Base-by-base conservation (phyloP, 2,329 filamentous ascomycete species). In the Xylaria digitata region DNA sequence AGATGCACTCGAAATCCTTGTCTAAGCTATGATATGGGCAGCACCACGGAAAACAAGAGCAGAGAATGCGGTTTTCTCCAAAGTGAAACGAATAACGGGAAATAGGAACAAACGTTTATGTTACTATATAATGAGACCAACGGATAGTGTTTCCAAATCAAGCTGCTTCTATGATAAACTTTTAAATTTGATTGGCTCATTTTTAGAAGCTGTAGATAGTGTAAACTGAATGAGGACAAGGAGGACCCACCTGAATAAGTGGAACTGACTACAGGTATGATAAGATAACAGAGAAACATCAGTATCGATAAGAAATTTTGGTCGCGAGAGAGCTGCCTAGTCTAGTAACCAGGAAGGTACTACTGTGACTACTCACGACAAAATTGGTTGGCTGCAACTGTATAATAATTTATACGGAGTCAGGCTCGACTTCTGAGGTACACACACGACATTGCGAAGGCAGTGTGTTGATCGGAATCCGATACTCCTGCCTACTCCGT, bases 271-370 rank as follows among this genome's bases (percentile, higher is more conserved):
- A 30, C 6, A n/a, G n/a, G 8, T 13, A 11, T 13, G 64, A 66
- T 63, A 59, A 60, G 64, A 63, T 57, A 64, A 17, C 7, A 21
- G 2, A 15, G 26, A 26, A 26, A 26, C 26, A 26, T 26, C 26
- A 26, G 5, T 65, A 67, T 67, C 67, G 67, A 69, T 69, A 69
- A 69, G 49, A 67, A 69, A 65, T 69, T 67, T 69, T 69, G 64
- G 67, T n/a, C 17, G 40, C 23, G 7, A 40, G 48, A 49, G 48
- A 68, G 55, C 59, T 52, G 30, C 49, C 34, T 17, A 26, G 26
- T 26, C 26, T 26, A 26, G 26, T 26, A 26, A 26, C 26, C 5
- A 26, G 26, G 26, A 26, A 26, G 26, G 26, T 26, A 26, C 5
- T 26, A 5, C 26, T 26, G 5, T 5, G 26, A 26, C 26, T 26